These are phyloP conservation scores for Hsuehochloa calcarea DNA, from an alignment of 176 grass and related monocot species.

Conservation along the genomic window DNA sequence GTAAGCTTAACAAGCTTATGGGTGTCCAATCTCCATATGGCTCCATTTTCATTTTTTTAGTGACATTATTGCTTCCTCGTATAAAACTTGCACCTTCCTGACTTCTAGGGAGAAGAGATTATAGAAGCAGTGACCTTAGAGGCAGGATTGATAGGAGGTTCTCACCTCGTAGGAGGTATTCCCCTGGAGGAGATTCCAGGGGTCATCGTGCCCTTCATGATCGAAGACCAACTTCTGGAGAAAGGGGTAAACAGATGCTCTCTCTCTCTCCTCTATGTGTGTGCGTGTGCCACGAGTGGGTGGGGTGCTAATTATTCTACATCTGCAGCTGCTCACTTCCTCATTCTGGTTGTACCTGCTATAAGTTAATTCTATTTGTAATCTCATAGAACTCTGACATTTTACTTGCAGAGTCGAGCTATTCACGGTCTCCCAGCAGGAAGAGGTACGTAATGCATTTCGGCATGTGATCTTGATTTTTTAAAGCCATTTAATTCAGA, in stretches of 20 bases:
- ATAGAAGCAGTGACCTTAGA: constrained; percentile 64
- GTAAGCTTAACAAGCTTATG: constrained; percentile 71
- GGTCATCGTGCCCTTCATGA: constrained; percentile 51
- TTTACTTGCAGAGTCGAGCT: constrained; percentile 71
- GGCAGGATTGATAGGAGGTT: constrained; percentile 74
- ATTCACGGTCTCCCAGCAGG: constrained; percentile 71
- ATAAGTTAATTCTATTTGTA: not conserved
- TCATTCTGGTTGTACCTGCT: not conserved
- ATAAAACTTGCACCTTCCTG: constrained; percentile 27
- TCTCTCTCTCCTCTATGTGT: not conserved
- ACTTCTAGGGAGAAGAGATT: constrained; percentile 68
- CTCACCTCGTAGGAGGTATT: constrained; percentile 70
- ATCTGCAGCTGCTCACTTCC: not conserved
- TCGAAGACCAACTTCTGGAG: constrained; percentile 58
- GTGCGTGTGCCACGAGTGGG: not conserved
- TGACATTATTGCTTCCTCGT: not conserved
- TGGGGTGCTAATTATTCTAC: not conserved
- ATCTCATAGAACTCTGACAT: not conserved
- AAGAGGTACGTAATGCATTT: constrained; percentile 48
- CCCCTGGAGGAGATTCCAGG: constrained; percentile 68
- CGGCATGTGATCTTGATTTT: not conserved
- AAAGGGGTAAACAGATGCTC: constrained; percentile 49
- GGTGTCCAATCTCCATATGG: constrained; percentile 36
- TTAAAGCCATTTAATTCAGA: constrained; percentile 21
- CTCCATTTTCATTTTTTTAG: constrained; percentile 22